A percentile compares a stretch with the other conserved stretches of the same genome.
Evolutionary conservation across 495 filamentous ascomycete species (phyloP).

Genomic region (Aspergillus incahuasiensis): DNA sequence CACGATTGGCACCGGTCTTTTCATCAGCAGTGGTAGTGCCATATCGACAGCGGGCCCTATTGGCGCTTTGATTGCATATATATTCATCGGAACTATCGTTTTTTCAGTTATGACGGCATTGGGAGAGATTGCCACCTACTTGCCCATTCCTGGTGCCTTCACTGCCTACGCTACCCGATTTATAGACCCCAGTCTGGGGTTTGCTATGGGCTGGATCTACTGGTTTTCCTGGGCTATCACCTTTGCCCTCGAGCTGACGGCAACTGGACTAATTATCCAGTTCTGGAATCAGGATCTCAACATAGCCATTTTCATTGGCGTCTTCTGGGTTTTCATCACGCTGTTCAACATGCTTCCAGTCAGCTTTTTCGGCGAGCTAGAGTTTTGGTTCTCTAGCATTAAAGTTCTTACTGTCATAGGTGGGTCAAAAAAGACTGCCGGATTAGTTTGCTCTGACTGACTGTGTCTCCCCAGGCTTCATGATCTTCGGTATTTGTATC

Average conservation of each 20-base stretch:
- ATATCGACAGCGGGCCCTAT: slow-evolving; percentile 63
- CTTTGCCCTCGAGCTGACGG: slow-evolving; percentile 70
- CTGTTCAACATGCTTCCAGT: slow-evolving; percentile 61
- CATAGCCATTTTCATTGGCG: slow-evolving; percentile 66
- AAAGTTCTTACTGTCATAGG: slow-evolving; percentile 59
- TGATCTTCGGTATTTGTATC: slow-evolving; percentile 64
- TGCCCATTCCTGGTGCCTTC: slow-evolving; percentile 73
- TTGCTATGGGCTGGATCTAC: slow-evolving; percentile 79
- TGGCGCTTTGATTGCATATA: slow-evolving; percentile 65
- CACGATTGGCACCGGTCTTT: slow-evolving; percentile 76
- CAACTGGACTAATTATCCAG: slow-evolving; percentile 67
- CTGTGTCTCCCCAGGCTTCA: slow-evolving; percentile 37
- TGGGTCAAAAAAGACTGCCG: background rate
- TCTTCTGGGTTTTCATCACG: slow-evolving; percentile 69
- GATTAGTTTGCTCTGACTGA: background rate
- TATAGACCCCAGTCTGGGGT: slow-evolving; percentile 68
- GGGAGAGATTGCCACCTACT: slow-evolving; percentile 73
- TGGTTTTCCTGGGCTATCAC: slow-evolving; percentile 62
- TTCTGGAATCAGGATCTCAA: slow-evolving; percentile 63
- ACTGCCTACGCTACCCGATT: slow-evolving; percentile 70
- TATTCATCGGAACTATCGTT: slow-evolving; percentile 57
- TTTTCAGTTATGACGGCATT: slow-evolving; percentile 53
- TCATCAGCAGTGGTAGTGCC: slow-evolving; percentile 68
- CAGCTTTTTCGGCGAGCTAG: slow-evolving; percentile 56
- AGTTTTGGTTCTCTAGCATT: slow-evolving; percentile 63